phyloP scores from a whole-genome alignment of 768 basidiomycete genomes.

The Lactarius evosmus region DNA sequence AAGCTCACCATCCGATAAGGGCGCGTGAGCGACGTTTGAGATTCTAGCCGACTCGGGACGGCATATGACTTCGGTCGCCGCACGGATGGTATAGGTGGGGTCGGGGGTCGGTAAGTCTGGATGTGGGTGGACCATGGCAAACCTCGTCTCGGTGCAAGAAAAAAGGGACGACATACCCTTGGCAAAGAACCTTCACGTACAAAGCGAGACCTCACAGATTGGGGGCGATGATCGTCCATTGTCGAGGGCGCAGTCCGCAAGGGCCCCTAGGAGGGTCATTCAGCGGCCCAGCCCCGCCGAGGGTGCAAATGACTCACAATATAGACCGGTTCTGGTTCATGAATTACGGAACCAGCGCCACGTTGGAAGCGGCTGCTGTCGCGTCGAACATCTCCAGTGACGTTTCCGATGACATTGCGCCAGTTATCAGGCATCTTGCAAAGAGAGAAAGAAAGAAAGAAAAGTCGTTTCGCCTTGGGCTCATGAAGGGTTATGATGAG shows the following conservation, averaged over 20 bases:
- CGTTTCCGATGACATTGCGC: conserved; percentile 15
- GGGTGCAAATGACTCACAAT: not conserved
- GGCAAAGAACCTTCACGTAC: conserved; percentile 6
- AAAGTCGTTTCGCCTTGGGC: not conserved
- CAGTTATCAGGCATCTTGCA: conserved; percentile 23
- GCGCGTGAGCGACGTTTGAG: conserved; percentile 4
- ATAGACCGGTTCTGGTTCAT: conserved; percentile 6
- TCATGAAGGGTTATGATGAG: not conserved
- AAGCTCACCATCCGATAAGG: conserved; percentile 24
- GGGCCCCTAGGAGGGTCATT: conserved; percentile 3
- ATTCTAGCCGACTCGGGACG: conserved; percentile 8
- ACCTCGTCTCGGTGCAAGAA: not conserved
- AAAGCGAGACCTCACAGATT: conserved; percentile 6
- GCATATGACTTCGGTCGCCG: conserved; percentile 23
- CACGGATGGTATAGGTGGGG: conserved; percentile 32
- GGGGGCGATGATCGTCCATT: conserved; percentile 4
- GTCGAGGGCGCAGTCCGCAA: conserved; percentile 8
- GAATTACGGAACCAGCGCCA: not conserved
- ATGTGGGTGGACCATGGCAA: conserved; percentile 12
- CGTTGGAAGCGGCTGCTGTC: conserved; percentile 9
- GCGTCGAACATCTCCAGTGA: conserved; percentile 3
- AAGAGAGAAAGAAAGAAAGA: not conserved
- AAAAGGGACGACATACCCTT: conserved; percentile 16
- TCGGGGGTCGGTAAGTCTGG: conserved; percentile 36
- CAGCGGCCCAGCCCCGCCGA: not conserved